Evolutionary conservation across 2,329 filamentous ascomycete species (phyloP).

Genomic region (Tolypocladium tropicale): DNA sequence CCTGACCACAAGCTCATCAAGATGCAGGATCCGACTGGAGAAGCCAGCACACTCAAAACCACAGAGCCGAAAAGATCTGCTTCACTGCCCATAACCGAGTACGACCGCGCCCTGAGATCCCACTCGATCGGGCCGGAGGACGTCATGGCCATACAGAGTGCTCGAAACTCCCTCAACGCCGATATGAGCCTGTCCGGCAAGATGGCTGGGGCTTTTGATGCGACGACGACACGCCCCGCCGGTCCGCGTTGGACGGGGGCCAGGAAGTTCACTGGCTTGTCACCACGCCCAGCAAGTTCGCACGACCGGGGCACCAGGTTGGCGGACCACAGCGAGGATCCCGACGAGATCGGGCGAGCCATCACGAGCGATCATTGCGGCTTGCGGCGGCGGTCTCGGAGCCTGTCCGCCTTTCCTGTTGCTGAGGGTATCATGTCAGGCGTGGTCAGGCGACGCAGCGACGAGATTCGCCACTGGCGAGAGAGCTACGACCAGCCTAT

Average conservation of each 20-base stretch:
- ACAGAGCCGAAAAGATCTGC: conserved; percentile 41
- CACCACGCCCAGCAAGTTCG: conserved; percentile 50
- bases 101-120: conserved; percentile 48
- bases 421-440: conserved; percentile 19
- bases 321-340: conserved; percentile 28
- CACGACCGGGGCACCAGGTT: conserved; percentile 38
- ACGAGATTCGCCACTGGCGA: conserved; percentile 55
- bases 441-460: conserved; percentile 41
- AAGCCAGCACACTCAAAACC: conserved; percentile 23
- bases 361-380: conserved; percentile 44
- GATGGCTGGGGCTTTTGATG: background rate
- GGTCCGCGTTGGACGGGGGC: conserved; percentile 18
- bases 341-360: conserved; percentile 50
- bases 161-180: conserved; percentile 40
- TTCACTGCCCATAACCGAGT: conserved; percentile 51
- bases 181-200: conserved; percentile 27
- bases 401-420: conserved; percentile 43
- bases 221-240: conserved; percentile 9
- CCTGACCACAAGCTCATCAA: conserved; percentile 5
- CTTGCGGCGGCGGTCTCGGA: conserved; percentile 46
- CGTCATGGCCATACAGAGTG: conserved; percentile 40
- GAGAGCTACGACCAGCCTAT: conserved; percentile 45
- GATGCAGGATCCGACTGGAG: conserved; percentile 22
- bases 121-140: conserved; percentile 50
- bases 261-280: conserved; percentile 41